Conservation (phyloP, 148 eudicot genomes). For the Fagopyrum esculentum region DNA sequence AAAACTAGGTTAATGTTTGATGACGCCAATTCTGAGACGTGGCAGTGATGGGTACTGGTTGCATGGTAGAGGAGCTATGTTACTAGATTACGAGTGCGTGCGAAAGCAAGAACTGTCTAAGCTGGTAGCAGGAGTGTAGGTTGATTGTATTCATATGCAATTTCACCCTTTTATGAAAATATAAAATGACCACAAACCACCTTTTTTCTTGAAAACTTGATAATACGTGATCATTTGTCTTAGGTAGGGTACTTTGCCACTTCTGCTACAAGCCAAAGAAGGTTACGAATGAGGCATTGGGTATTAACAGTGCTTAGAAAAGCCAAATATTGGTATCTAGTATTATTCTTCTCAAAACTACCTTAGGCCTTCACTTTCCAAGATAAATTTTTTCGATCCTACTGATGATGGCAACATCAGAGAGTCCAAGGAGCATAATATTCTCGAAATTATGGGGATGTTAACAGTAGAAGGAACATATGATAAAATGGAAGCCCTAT, state of each 20-base stretch:
- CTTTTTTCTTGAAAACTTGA: background rate
- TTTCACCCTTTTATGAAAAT: background rate
- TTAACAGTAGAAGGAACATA: constrained; percentile 92
- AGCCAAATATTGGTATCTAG: constrained; percentile 91
- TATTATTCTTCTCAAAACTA: constrained; percentile 95
- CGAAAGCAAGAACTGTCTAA: background rate
- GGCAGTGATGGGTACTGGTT: background rate
- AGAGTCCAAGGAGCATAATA: too few species aligned
- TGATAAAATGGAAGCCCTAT: constrained; percentile 86
- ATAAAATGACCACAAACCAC: background rate
- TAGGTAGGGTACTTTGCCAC: constrained; percentile 97
- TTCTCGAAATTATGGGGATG: constrained; percentile 97
- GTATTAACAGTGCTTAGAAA: constrained; percentile 52
- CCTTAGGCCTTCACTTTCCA: constrained; percentile 86
- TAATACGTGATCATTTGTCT: constrained; percentile 15
- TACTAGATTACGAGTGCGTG: background rate
- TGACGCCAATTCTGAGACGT: too few species aligned
- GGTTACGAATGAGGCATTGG: constrained; percentile 69
- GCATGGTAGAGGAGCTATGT: background rate
- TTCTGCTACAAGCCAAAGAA: constrained; percentile 97
- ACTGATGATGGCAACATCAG: background rate
- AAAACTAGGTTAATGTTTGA: too few species aligned
- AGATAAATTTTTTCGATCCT: too few species aligned
- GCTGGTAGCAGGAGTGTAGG: background rate
- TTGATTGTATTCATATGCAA: constrained; percentile 2